A percentile compares a stretch with the other conserved stretches of the same genome.
These are phyloP conservation scores for Coffea eugenioides DNA, from an alignment of 257 asterid genomes.

Conservation along the genomic window DNA sequence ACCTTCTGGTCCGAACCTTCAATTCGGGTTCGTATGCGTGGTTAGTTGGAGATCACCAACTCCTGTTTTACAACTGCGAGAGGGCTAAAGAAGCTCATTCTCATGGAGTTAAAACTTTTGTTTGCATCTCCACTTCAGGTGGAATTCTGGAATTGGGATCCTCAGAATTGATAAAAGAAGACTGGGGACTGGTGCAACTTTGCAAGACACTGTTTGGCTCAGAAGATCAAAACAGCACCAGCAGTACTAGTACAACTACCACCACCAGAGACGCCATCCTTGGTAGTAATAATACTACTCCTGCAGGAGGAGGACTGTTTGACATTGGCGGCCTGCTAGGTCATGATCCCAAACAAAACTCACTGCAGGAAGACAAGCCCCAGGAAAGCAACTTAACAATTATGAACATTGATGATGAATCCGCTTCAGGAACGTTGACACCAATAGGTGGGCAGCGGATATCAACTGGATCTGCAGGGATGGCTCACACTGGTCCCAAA, in stretches of 20 bases:
- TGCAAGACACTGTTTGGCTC: conserved; percentile 7
- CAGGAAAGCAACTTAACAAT: background rate
- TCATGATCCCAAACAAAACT: background rate
- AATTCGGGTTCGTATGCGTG: conserved; percentile 18
- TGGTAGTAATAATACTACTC: background rate
- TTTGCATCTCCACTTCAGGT: conserved; percentile 26
- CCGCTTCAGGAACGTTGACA: background rate
- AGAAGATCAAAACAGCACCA: background rate
- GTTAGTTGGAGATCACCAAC: conserved; percentile 28
- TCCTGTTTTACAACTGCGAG: conserved; percentile 18
- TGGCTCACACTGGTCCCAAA: background rate
- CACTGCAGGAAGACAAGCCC: background rate
- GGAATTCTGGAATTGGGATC: conserved; percentile 49
- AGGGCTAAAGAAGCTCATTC: conserved; percentile 48
- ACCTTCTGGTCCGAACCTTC: conserved; percentile 25
- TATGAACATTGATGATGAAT: background rate
- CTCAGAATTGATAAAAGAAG: conserved; percentile 20
- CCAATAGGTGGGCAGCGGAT: background rate
- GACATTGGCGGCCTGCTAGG: background rate
- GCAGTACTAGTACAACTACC: background rate
- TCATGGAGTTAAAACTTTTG: conserved; percentile 35
- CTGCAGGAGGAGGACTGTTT: background rate
- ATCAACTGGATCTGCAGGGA: conserved; percentile 4
- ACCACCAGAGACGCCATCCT: too few species aligned
- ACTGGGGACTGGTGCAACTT: conserved; percentile 24